Evolutionary conservation across 306 rosid species (phyloP).

Genomic region (Ormosia semicastrata): DNA sequence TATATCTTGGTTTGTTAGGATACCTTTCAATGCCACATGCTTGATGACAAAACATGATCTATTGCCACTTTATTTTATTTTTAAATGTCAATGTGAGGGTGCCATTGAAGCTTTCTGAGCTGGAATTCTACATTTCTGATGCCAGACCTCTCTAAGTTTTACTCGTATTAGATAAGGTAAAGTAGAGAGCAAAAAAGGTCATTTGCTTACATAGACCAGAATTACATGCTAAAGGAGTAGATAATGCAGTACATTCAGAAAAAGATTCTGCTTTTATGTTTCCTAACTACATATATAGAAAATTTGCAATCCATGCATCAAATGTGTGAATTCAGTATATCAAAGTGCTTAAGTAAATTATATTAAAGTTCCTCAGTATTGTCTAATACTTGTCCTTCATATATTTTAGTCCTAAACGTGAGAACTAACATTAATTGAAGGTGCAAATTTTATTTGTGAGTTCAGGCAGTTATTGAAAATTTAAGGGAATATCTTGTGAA

Average conservation of each 20-base stretch:
- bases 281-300: neutral
- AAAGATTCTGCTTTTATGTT: neutral
- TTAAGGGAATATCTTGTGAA: neutral
- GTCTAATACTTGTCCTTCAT: neutral
- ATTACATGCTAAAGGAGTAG: constrained; percentile 1
- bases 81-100: constrained; percentile 2
- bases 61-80: neutral
- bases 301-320: neutral
- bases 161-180: constrained; percentile 17
- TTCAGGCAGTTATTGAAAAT: neutral
- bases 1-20: constrained; percentile 12
- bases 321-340: neutral
- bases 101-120: constrained; percentile 30
- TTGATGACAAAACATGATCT: constrained; percentile 25
- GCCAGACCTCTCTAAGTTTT: constrained; percentile 28
- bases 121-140: constrained; percentile 36
- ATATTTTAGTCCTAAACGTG: neutral
- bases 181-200: neutral
- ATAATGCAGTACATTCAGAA: neutral
- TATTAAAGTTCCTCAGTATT: neutral
- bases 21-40: constrained; percentile 25
- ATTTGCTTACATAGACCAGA: constrained; percentile 8
- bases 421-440: constrained; percentile 2
- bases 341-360: neutral
- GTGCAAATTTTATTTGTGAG: neutral